phyloP scores from a whole-genome alignment of 352 stramenopile genomes.

The Globisporangium paroecandrum region DNA sequence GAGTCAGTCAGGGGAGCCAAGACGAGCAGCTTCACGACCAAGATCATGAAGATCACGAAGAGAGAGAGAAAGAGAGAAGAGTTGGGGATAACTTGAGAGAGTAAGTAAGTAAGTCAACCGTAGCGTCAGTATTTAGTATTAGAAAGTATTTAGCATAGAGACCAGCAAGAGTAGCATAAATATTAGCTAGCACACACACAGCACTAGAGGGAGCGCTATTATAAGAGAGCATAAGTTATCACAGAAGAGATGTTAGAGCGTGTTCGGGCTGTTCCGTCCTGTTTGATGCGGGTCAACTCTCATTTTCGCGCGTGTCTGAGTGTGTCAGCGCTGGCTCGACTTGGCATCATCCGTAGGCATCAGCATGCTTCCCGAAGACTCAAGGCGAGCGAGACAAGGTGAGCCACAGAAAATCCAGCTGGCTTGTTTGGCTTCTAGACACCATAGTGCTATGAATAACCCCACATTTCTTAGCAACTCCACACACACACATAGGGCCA shows the following conservation, averaged over 20 bases:
- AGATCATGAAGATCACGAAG: not conserved
- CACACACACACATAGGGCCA: too few species aligned
- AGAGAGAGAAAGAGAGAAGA: not conserved
- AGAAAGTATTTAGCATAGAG: constrained; percentile 19
- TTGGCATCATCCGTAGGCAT: not conserved
- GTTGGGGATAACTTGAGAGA: constrained; percentile 11
- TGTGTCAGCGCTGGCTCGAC: not conserved
- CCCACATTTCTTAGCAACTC: too few species aligned
- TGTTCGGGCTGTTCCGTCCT: not conserved
- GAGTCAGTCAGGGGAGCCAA: not conserved
- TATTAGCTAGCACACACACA: not conserved
- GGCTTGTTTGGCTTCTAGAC: not conserved
- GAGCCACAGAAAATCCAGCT: not conserved
- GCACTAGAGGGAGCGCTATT: not conserved
- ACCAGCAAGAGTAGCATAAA: not conserved
- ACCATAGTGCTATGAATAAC: too few species aligned
- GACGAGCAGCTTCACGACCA: not conserved
- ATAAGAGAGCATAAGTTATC: constrained; percentile 17
- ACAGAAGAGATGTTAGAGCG: not conserved
- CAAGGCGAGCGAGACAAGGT: too few species aligned
- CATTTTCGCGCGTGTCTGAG: not conserved
- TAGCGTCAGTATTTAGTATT: constrained; percentile 21
- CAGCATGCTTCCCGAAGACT: not conserved
- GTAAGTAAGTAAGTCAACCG: not conserved
- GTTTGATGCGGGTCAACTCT: not conserved